phyloP scores from a whole-genome alignment of 78 protist genomes.

The Monosiga brevicollis region DNA sequence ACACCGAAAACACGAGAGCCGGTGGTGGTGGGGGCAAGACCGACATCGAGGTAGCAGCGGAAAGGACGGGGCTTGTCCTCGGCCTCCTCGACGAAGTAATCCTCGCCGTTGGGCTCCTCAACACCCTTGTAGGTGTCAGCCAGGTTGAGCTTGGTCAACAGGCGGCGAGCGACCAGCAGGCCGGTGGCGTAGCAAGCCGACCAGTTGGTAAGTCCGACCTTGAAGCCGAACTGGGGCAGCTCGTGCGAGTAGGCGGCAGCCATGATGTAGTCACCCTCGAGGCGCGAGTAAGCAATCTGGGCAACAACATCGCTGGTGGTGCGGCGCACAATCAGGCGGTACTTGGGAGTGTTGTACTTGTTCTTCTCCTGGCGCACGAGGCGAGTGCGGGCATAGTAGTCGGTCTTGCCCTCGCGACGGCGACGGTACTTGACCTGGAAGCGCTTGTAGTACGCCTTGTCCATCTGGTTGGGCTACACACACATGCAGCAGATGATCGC shows the following conservation, averaged over 20 bases:
- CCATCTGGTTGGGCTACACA: too few species aligned
- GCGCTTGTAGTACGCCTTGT: constrained; percentile 91
- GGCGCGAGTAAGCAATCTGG: constrained; percentile 85
- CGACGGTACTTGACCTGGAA: constrained; percentile 93
- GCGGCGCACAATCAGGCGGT: constrained; percentile 95
- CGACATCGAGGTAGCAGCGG: constrained; percentile 88
- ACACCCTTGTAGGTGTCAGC: constrained; percentile 73
- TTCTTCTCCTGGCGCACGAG: constrained; percentile 89
- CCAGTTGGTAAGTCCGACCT: constrained; percentile 92
- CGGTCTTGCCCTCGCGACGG: constrained; percentile 91
- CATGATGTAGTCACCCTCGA: constrained; percentile 82
- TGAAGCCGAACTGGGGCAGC: constrained; percentile 83
- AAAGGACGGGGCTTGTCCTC: constrained; percentile 79
- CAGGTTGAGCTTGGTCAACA: constrained; percentile 70
- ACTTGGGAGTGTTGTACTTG: constrained; percentile 94
- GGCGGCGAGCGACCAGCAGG: constrained; percentile 94
- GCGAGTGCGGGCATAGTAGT: constrained; percentile 88
- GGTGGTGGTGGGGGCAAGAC: constrained; percentile 92
- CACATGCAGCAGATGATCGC: too few species aligned
- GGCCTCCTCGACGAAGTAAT: constrained; percentile 18
- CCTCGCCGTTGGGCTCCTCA: constrained; percentile 5
- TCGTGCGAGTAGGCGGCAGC: constrained; percentile 90
- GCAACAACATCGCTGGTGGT: constrained; percentile 81
- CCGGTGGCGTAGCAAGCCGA: constrained; percentile 96
- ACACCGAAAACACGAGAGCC: constrained; percentile 73